phyloP scores from a whole-genome alignment of 352 stramenopile species.

The Pythium myriotylum region DNA sequence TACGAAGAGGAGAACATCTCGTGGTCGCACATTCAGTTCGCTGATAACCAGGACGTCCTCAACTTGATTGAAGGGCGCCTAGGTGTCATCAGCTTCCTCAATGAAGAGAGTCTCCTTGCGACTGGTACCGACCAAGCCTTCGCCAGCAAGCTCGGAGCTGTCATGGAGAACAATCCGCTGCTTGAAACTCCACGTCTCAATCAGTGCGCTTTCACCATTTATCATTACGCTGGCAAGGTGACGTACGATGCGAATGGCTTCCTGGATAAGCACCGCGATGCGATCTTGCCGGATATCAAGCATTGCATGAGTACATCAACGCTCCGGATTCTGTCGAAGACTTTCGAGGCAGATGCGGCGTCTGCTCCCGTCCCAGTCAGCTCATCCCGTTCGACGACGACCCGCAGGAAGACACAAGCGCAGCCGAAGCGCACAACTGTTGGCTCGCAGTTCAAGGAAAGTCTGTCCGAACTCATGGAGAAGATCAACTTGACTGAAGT shows the following conservation, averaged over 20 bases:
- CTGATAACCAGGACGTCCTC: slow-evolving; percentile 91
- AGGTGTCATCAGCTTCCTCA: slow-evolving; percentile 89
- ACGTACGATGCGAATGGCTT: slow-evolving; percentile 84
- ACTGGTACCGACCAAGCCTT: slow-evolving; percentile 88
- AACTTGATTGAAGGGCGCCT: slow-evolving; percentile 90
- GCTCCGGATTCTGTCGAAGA: slow-evolving; percentile 66
- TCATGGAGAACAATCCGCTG: slow-evolving; percentile 88
- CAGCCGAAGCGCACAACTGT: slow-evolving; percentile 75
- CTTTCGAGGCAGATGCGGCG: slow-evolving; percentile 50
- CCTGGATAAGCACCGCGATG: slow-evolving; percentile 85
- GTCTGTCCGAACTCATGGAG: slow-evolving; percentile 80
- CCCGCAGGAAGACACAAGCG: slow-evolving; percentile 52
- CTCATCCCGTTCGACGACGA: slow-evolving; percentile 10
- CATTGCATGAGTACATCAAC: slow-evolving; percentile 79
- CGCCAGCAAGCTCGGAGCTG: slow-evolving; percentile 83
- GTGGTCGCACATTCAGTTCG: slow-evolving; percentile 90
- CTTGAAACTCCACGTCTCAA: slow-evolving; percentile 84
- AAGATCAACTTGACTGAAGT: slow-evolving; percentile 87
- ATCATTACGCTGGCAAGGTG: slow-evolving; percentile 88
- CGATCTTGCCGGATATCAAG: slow-evolving; percentile 85
- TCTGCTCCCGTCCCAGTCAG: background rate
- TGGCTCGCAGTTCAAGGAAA: slow-evolving; percentile 87
- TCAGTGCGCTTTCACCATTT: slow-evolving; percentile 82
- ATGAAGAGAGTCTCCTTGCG: slow-evolving; percentile 87
- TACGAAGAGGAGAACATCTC: slow-evolving; percentile 93